Conservation (phyloP, 2,329 filamentous ascomycete genomes). For the Pyricularia sp. region DNA sequence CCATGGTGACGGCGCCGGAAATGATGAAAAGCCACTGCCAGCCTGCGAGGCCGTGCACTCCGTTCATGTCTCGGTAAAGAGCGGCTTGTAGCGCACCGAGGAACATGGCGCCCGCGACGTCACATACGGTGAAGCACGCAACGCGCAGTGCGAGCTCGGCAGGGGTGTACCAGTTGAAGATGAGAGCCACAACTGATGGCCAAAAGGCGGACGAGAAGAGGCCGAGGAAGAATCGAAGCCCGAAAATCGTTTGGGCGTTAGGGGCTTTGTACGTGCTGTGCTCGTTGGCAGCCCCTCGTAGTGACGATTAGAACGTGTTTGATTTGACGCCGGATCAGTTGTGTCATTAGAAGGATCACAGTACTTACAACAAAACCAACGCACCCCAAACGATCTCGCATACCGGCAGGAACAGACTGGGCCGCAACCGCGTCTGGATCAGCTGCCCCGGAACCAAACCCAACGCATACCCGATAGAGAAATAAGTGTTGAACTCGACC, state of each 20-base stretch:
- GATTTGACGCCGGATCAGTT: neutral
- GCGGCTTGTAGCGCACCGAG: slow-evolving; percentile 18
- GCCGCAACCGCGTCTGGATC: slow-evolving; percentile 17
- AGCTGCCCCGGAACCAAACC: slow-evolving; percentile 25
- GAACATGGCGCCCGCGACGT: slow-evolving; percentile 3
- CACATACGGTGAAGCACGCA: slow-evolving; percentile 3
- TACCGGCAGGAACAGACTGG: neutral
- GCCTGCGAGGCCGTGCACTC: slow-evolving; percentile 15
- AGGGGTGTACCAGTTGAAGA: slow-evolving; percentile 26
- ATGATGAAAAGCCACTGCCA: slow-evolving; percentile 13
- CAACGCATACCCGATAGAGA: slow-evolving; percentile 48
- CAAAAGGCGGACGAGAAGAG: slow-evolving; percentile 12
- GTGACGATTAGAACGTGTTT: neutral
- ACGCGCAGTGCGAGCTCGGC: slow-evolving; percentile 27
- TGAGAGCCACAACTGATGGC: slow-evolving; percentile 2
- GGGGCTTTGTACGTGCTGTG: slow-evolving; percentile 20
- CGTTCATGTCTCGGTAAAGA: slow-evolving; percentile 16
- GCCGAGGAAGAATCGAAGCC: slow-evolving; percentile 30
- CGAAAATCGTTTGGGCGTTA: slow-evolving; percentile 23
- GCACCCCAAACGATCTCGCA: slow-evolving; percentile 18
- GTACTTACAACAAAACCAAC: slow-evolving; percentile 11
- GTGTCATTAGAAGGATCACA: neutral
- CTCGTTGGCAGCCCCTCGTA: neutral
- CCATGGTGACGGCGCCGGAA: slow-evolving; percentile 3
- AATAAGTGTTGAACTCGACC: slow-evolving; percentile 38